These are phyloP conservation scores for Shiraia sp. DNA, from an alignment of 2,329 filamentous ascomycete genomes.

Conservation along the genomic window DNA sequence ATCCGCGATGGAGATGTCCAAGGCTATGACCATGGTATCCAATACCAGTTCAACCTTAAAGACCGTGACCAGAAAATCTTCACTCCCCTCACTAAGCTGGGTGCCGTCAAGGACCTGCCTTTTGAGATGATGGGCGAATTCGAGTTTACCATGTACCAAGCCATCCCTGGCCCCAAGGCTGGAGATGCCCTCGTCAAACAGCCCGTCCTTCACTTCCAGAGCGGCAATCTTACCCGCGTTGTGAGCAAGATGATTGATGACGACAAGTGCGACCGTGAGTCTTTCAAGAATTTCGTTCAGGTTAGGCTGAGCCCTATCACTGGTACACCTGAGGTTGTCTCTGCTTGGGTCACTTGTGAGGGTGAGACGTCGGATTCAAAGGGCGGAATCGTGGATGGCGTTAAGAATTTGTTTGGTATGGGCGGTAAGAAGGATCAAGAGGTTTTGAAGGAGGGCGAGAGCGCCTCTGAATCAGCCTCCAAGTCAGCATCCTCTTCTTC, in stretches of 20 bases:
- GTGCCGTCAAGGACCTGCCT: slow-evolving; percentile 79
- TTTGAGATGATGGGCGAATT: slow-evolving; percentile 85
- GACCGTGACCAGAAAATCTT: slow-evolving; percentile 81
- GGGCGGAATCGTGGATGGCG: slow-evolving; percentile 84
- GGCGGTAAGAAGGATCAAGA: slow-evolving; percentile 87
- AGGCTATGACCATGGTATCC: slow-evolving; percentile 73
- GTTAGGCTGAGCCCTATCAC: slow-evolving; percentile 72
- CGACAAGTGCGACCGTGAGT: slow-evolving; percentile 74
- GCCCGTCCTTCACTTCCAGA: slow-evolving; percentile 68
- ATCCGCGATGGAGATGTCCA: slow-evolving; percentile 81
- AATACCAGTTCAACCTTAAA: slow-evolving; percentile 72
- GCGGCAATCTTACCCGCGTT: slow-evolving; percentile 83
- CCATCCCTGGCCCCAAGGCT: slow-evolving; percentile 57
- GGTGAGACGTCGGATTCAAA: slow-evolving; percentile 71
- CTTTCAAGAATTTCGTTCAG: slow-evolving; percentile 79
- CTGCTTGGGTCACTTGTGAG: slow-evolving; percentile 83
- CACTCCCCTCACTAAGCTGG: slow-evolving; percentile 73
- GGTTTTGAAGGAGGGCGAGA: slow-evolving; percentile 61
- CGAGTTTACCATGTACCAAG: slow-evolving; percentile 76
- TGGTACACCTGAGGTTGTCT: slow-evolving; percentile 77
- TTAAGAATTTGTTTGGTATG: slow-evolving; percentile 95
- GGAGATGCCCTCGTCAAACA: slow-evolving; percentile 57
- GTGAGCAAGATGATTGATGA: slow-evolving; percentile 78
- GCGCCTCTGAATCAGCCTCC: slow-evolving; percentile 39
- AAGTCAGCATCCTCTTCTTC: slow-evolving; percentile 53